Percentiles rank a stretch among this genome's conserved stretches.
Conservation (phyloP, 2,329 filamentous ascomycete species). For the Phialophora verrucosa region DNA sequence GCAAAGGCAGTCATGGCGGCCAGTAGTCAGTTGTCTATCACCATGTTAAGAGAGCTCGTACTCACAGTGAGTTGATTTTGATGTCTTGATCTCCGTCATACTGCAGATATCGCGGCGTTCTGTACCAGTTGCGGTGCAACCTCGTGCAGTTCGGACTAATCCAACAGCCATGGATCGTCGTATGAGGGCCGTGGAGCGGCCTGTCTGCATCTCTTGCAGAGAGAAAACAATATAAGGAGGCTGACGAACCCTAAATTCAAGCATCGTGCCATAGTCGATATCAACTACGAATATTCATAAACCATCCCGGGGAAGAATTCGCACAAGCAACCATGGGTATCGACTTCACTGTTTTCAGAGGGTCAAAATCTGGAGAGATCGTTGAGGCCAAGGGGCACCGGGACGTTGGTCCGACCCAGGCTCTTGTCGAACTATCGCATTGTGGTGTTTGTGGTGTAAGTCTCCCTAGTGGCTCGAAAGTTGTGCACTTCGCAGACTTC, state of each 20-base stretch:
- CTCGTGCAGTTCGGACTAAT: too few species aligned
- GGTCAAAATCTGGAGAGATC: slow-evolving; percentile 31
- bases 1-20: background rate
- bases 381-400: slow-evolving; percentile 30
- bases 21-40: background rate
- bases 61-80: background rate
- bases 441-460: slow-evolving; percentile 34
- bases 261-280: background rate
- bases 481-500: background rate
- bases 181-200: too few species aligned
- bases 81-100: background rate
- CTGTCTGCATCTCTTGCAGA: background rate
- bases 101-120: background rate
- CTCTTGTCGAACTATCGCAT: slow-evolving; percentile 32
- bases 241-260: background rate
- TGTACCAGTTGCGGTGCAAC: background rate
- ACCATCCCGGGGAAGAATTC: background rate
- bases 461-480: background rate
- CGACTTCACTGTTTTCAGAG: slow-evolving; percentile 37
- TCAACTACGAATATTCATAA: background rate
- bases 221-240: slow-evolving; percentile 4
- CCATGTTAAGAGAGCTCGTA: background rate
- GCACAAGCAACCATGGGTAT: slow-evolving; percentile 26
- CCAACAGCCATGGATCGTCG: background rate
- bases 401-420: slow-evolving; percentile 31